phyloP scores from a whole-genome alignment of 2,329 filamentous ascomycete genomes.

The Helotiales sp. region DNA sequence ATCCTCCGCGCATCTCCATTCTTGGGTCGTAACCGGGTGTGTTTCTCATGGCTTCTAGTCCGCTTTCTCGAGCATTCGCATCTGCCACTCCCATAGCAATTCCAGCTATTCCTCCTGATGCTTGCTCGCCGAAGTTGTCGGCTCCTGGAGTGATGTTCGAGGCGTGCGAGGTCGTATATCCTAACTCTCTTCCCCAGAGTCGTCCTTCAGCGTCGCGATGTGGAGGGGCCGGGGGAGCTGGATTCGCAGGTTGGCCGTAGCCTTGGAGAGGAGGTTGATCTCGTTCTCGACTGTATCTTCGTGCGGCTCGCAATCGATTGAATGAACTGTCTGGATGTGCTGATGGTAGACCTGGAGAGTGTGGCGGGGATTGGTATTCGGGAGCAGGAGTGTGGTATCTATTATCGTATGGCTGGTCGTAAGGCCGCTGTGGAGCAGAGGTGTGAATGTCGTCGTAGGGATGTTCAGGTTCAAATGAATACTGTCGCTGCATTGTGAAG shows the following conservation, averaged over 20 bases:
- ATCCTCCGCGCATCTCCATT: constrained; percentile 14
- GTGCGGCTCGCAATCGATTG: constrained; percentile 34
- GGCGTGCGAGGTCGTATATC: constrained; percentile 34
- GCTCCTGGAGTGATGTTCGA: constrained; percentile 61
- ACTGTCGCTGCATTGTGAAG: constrained; percentile 30
- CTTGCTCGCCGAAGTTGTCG: constrained; percentile 68
- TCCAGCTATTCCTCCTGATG: constrained; percentile 69
- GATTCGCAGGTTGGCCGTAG: constrained; percentile 29
- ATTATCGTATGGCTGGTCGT: constrained; percentile 11
- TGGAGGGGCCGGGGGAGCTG: constrained; percentile 36
- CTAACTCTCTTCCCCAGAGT: constrained; percentile 36
- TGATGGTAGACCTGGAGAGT: constrained; percentile 23
- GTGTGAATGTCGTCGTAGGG: constrained; percentile 17
- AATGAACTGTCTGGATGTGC: constrained; percentile 38
- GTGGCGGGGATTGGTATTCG: constrained; percentile 26
- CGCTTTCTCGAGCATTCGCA: constrained; percentile 67
- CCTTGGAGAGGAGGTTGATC: constrained; percentile 24
- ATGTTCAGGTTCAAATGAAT: constrained; percentile 30
- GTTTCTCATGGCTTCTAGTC: constrained; percentile 62
- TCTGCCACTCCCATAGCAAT: constrained; percentile 71
- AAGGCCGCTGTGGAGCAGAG: background rate
- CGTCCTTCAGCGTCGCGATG: constrained; percentile 40
- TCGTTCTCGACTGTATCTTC: constrained; percentile 31
- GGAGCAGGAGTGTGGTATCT: constrained; percentile 17
- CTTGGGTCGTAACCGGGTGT: constrained; percentile 38